Base-by-base conservation (phyloP, 2,329 filamentous ascomycete genomes). In the Ophidiomyces ophidiicola region DNA sequence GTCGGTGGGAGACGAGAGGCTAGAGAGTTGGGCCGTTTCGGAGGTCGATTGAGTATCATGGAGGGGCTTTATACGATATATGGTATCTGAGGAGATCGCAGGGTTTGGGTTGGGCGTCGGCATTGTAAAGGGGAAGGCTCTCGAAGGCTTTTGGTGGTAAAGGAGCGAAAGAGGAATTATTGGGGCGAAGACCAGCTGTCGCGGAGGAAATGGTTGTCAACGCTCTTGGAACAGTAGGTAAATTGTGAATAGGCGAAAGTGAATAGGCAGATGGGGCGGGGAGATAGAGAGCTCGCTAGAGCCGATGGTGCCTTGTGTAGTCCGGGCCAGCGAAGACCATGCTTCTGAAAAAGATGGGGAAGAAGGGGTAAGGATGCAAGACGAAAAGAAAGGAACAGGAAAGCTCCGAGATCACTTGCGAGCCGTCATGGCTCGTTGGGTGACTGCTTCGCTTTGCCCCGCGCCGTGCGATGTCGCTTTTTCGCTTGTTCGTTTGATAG, bases 41-140 rank as follows among this genome's bases (percentile, higher is more conserved):
- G 63, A 50, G 49, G 58, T 52, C 44, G 56, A 51, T 40, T 53
- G 50, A 52, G 59, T 54, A 38, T 60, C 57, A 37, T 65, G 60
- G 43, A 66, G 49, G 46, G 40, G 44, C 44, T 41, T 48, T 45
- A 37, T 48, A 44, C 20, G 50, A 45, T 43, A 48, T 45, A 23
- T 29, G 25, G 12, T 39, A 26, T 21, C 17, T 17, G 23, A 11
- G 31, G 38, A 24, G 17, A 17, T 2, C 6, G 14, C 6, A 7
- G 18, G 26, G 17, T 41, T 34, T 10, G 26, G 19, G 36, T 17
- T 8, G 41, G 36, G 25, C 7, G 32, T n/a, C 7, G 36, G 23
- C 26, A 32, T 29, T 3, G 31, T 28, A 20, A n/a, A 31, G 21
- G 14, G 21, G 5, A 23, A 36, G 6, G n/a, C n/a, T n/a, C n/a